Conservation (phyloP, 129 eudicot species). For the Helianthus tuberosus region DNA sequence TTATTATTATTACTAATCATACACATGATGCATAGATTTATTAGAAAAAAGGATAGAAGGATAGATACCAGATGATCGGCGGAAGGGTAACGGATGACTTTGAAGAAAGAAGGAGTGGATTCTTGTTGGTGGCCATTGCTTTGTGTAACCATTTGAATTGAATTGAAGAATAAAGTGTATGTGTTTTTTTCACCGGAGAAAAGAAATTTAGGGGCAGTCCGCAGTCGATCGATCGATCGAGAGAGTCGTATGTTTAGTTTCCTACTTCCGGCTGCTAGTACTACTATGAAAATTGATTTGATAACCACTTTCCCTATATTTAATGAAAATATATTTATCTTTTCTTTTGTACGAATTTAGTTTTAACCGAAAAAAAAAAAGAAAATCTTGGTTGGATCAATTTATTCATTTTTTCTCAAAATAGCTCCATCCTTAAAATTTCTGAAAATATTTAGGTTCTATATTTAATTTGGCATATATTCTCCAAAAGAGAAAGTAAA, state of each 20-base stretch:
- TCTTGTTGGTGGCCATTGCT: conserved; percentile 5
- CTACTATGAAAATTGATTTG: too few species aligned
- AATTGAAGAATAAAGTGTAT: background rate
- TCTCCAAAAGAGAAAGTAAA: too few species aligned
- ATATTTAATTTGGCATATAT: too few species aligned
- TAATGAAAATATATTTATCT: too few species aligned
- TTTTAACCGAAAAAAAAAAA: too few species aligned
- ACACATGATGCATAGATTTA: background rate
- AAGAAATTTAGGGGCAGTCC: conserved; percentile 21
- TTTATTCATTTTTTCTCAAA: too few species aligned
- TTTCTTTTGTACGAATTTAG: too few species aligned
- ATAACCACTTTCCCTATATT: background rate
- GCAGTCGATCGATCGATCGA: too few species aligned
- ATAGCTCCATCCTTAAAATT: too few species aligned
- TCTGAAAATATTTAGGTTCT: too few species aligned
- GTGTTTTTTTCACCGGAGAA: background rate
- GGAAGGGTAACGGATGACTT: conserved; percentile 34
- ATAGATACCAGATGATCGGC: conserved; percentile 31
- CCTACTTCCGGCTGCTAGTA: too few species aligned
- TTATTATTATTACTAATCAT: background rate
- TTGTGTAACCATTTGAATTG: conserved; percentile 24
- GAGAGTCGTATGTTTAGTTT: background rate
- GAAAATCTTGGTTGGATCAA: too few species aligned
- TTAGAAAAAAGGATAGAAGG: background rate
- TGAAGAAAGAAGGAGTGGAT: conserved; percentile 29